Percentiles rank a stretch among this genome's conserved stretches.
These are phyloP conservation scores for Annulohypoxylon bovei DNA, from an alignment of 495 filamentous ascomycete species.

Conservation along the genomic window DNA sequence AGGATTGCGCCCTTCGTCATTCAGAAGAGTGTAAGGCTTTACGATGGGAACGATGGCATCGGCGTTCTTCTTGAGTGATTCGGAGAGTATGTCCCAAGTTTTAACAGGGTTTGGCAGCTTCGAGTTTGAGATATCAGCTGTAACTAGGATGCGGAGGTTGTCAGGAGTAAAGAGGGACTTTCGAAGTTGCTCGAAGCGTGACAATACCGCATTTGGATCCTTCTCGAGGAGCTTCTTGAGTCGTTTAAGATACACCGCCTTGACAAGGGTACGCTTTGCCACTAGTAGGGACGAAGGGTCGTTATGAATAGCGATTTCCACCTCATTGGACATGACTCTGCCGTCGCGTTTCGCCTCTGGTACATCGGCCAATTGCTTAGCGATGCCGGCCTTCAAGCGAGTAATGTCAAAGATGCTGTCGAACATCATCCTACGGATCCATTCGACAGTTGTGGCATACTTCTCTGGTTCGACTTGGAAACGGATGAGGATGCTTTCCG, in stretches of 20 bases:
- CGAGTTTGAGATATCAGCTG: conserved; percentile 79
- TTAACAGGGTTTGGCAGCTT: conserved; percentile 82
- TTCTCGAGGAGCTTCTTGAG: conserved; percentile 79
- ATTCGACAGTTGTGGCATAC: conserved; percentile 82
- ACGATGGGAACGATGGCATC: conserved; percentile 55
- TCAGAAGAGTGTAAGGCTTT: conserved; percentile 68
- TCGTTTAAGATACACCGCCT: conserved; percentile 86
- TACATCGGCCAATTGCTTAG: conserved; percentile 88
- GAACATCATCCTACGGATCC: conserved; percentile 87
- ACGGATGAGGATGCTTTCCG: conserved; percentile 80
- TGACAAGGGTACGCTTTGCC: conserved; percentile 84
- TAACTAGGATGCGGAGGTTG: conserved; percentile 86
- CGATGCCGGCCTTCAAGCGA: conserved; percentile 83
- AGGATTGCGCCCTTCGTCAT: conserved; percentile 73
- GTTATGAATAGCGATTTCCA: conserved; percentile 83
- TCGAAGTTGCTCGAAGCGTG: conserved; percentile 79
- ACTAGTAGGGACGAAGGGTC: conserved; percentile 75
- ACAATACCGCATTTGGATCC: conserved; percentile 74
- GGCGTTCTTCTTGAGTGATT: conserved; percentile 53
- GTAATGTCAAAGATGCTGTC: conserved; percentile 84
- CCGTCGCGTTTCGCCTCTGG: conserved; percentile 93
- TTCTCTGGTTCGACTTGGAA: conserved; percentile 90
- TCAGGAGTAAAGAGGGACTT: conserved; percentile 76
- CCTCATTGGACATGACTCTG: conserved; percentile 76
- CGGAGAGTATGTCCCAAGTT: conserved; percentile 75